Base-by-base conservation (phyloP, 345 rosid species). In the Abelmoschus esculentus region DNA sequence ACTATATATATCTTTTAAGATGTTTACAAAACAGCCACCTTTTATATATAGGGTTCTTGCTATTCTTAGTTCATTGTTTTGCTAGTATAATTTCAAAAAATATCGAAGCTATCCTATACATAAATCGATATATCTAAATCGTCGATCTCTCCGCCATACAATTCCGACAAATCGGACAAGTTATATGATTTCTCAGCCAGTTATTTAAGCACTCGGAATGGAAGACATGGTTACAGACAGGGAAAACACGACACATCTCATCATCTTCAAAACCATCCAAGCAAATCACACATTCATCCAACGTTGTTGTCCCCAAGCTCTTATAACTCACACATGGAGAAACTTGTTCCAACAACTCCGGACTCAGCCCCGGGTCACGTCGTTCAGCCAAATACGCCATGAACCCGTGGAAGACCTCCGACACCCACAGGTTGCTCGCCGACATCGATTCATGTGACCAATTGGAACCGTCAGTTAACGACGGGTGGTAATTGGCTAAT, bases 271-370 rank as follows among this genome's bases (percentile, higher is more conserved):
- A 73, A 63, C 63, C 75, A 4, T 75, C 77, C 77, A 82, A 79
- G 66, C 81, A 79, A 67, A 82, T 79, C 9, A 70, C 78, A 71
- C 85, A 82, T 10, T 79, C 76, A n/a, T 44, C 56, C 19, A 1
- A 50, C 11, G 46, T 44, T 10, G 58, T 32, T 49, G 36, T 22
- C 2, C 60, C 72, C 6, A 17, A 19, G 50, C 62, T 55, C 17
- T 55, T 69, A 18, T 69, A 69, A 7, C 38, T 7, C 2, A 69
- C 63, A 19, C 38, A 17, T 1, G 72, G 72, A 22, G 38, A 17
- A 2, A 2, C 19, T 6, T 55, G 58, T 46, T 69, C 72, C 53
- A 38, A 6, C 3, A 34, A 61, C 36, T 55, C 62, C 36, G 19
- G 61, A 34, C 72, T 34, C 14, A 55, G 14, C 38, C 72, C 49